Evolutionary conservation across 768 basidiomycete genomes (phyloP), one percentile per base, ranked within the genome.

Genomic region (Calocera cornea): DNA sequence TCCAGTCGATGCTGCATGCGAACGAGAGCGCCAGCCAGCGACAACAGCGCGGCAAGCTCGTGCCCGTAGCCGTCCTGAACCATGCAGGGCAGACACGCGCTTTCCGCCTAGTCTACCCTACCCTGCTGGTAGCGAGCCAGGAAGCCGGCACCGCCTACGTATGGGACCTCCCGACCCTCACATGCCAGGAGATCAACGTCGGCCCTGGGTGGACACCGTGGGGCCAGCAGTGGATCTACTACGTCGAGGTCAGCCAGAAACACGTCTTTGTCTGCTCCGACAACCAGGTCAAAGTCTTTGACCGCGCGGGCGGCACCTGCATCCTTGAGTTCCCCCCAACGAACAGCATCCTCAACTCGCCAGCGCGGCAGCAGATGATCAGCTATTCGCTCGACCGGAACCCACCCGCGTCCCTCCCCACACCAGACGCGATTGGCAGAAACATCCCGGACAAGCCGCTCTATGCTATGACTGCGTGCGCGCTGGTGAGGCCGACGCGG

Each of bases 71-170:
- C 0, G 74, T 86, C 27, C 75, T 90, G 12, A 73, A 72, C 2
- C 75, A 81, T 64, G 84, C 86, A 2, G 78, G 77, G 31, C 7
- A n/a, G 16, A 72, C 76, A 2, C 75, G 72, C 2, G 88, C 88
- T 0, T 90, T 83, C 75, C 83, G 87, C 17, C 83, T 89, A 68
- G 84, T 84, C 8, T 87, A 86, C 72, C 89, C 89, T 1, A 83
- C 80, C 12, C 77, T 92, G 7, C 75, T 88, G 1, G 82, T 84
- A 1, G 81, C 82, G 0, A 78, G 80, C 1, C 33, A 69, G 17
- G 72, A 76, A 19, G 68, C 64, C 1, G 63, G 67, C 31, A 74
- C 74, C 38, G 84, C 84, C 0, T 88, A 81, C 69, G 67, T 90
- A 1, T 90, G 83, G 81, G 83, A 92, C 70, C 77, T 90, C 27